Conservation (phyloP, 768 basidiomycete genomes). For the Leccinum variicolor region DNA sequence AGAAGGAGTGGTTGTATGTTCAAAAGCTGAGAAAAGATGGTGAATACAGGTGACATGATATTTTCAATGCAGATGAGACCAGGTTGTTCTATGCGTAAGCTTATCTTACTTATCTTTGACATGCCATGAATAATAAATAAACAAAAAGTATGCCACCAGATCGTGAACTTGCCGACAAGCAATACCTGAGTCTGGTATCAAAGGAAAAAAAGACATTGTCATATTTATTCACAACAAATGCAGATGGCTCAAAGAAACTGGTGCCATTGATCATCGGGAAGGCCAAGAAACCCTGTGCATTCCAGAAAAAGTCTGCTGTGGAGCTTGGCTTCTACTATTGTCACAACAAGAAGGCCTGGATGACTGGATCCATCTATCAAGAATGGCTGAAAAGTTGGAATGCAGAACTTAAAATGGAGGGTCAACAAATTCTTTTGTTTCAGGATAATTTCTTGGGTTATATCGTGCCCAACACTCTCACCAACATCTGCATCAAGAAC, state of each 20-base stretch:
- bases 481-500: background rate
- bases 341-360: background rate
- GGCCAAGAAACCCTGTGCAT: background rate
- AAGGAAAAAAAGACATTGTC: too few species aligned
- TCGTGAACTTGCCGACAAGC: too few species aligned
- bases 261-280: background rate
- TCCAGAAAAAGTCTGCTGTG: background rate
- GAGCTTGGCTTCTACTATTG: background rate
- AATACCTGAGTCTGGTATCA: too few species aligned
- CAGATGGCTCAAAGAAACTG: background rate
- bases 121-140: too few species aligned
- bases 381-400: background rate
- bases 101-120: too few species aligned
- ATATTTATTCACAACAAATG: background rate
- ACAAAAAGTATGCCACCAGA: too few species aligned
- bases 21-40: too few species aligned
- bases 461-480: background rate
- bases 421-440: background rate
- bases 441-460: background rate
- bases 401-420: background rate
- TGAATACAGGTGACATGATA: too few species aligned
- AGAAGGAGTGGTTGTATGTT: too few species aligned
- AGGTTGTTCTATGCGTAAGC: too few species aligned
- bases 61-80: too few species aligned
- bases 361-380: background rate